These are phyloP conservation scores for Globisporangium camurandrum DNA, from an alignment of 352 stramenopile genomes.

Conservation along the genomic window DNA sequence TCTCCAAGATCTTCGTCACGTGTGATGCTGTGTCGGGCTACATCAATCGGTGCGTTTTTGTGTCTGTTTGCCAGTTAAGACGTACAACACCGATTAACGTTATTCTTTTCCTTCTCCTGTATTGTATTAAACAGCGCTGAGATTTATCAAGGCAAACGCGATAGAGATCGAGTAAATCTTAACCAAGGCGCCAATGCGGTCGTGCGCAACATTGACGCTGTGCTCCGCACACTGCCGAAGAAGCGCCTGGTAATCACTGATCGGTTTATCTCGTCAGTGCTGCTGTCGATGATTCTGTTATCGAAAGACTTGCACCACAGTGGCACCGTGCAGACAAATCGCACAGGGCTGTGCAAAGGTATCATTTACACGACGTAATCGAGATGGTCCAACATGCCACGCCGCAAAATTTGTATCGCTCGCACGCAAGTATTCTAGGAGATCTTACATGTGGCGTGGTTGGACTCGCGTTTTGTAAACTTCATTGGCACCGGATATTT, in stretches of 20 bases:
- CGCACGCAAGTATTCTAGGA: neutral
- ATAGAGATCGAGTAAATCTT: neutral
- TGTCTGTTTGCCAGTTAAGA: neutral
- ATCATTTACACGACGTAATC: neutral
- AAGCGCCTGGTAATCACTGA: neutral
- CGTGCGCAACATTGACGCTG: neutral
- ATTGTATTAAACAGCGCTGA: neutral
- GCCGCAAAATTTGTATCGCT: neutral
- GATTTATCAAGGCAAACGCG: neutral
- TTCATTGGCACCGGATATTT: neutral
- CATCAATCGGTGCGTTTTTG: neutral
- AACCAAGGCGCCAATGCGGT: neutral
- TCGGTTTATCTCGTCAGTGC: neutral
- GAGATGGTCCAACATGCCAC: neutral
- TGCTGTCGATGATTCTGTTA: neutral
- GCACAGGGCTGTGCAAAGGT: neutral
- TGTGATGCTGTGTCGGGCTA: too few relatives aligned
- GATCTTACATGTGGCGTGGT: neutral
- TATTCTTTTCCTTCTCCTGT: neutral
- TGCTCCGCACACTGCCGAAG: neutral
- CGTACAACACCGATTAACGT: neutral
- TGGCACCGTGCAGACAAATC: neutral
- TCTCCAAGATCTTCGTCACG: too few relatives aligned
- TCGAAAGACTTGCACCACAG: neutral
- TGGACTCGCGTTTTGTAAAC: neutral